Percentiles rank a stretch among this genome's conserved stretches.
Evolutionary conservation across 371 early-diverging fungal genomes (phyloP).

Genomic region (Chytridiales sp.): DNA sequence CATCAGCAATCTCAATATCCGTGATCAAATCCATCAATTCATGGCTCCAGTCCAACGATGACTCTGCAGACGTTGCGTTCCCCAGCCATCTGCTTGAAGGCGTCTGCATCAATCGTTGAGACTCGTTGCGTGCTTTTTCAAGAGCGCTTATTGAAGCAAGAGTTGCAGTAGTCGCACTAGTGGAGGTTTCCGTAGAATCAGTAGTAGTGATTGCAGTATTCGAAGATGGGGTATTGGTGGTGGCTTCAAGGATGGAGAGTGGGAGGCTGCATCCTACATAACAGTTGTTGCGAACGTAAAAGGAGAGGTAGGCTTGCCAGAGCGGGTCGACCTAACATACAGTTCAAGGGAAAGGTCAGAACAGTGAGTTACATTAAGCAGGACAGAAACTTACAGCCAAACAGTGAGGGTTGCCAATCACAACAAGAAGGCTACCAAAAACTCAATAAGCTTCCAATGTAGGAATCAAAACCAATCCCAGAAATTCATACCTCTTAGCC

Average conservation of each 20-base stretch:
- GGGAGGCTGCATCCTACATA: slow-evolving; percentile 16
- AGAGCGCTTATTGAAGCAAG: neutral
- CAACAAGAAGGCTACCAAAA: slow-evolving; percentile 17
- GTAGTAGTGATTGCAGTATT: neutral
- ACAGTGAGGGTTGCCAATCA: slow-evolving; percentile 26
- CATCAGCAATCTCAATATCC: too few species aligned
- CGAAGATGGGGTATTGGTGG: neutral
- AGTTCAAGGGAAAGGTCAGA: neutral
- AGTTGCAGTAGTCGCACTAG: neutral
- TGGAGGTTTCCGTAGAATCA: neutral
- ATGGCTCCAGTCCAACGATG: too few species aligned
- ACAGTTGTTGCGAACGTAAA: slow-evolving; percentile 19
- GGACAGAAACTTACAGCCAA: neutral
- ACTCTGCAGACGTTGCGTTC: too few species aligned
- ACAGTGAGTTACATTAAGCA: neutral
- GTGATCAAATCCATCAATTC: too few species aligned
- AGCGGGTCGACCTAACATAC: slow-evolving; percentile 19
- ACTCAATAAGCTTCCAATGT: neutral
- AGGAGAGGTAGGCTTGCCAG: slow-evolving; percentile 18
- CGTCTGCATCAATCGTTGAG: neutral
- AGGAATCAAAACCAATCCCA: neutral
- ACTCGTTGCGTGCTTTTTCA: slow-evolving; percentile 8
- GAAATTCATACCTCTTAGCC: slow-evolving; percentile 28
- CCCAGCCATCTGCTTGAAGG: slow-evolving; percentile 12
- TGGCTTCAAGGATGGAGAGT: neutral